Percentiles rank a stretch among this genome's conserved stretches.
Conservation (phyloP, 73 alveolate species). For the Stentor coeruleus region DNA sequence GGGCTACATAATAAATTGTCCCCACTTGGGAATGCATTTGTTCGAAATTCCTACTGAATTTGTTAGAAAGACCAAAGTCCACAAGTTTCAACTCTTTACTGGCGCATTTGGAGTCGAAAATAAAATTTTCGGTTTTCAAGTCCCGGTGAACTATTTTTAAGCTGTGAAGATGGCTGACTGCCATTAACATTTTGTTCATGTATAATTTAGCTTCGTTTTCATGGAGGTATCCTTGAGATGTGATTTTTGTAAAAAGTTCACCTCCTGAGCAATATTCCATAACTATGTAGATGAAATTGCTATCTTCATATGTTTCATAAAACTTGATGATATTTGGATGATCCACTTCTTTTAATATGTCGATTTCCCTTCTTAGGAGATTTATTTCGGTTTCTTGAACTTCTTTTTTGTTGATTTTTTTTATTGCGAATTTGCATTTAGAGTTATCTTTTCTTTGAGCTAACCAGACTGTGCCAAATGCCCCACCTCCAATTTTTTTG, state of each 20-base stretch:
- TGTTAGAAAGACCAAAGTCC: constrained; percentile 36
- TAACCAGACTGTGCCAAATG: constrained; percentile 23
- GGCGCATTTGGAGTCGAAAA: constrained; percentile 28
- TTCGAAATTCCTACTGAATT: constrained; percentile 31
- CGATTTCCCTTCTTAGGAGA: constrained; percentile 45
- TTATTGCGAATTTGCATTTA: background rate
- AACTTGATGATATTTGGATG: constrained; percentile 64
- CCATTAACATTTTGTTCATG: constrained; percentile 44
- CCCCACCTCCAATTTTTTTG: constrained; percentile 22
- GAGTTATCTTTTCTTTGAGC: background rate
- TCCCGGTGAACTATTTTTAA: constrained; percentile 57
- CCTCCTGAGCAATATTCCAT: constrained; percentile 69
- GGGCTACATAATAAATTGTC: constrained; percentile 44
- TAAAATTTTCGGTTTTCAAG: constrained; percentile 71
- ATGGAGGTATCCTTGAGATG: constrained; percentile 29
- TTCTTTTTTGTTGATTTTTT: background rate
- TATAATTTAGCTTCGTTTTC: constrained; percentile 3
- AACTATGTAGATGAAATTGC: constrained; percentile 40
- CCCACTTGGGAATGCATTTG: constrained; percentile 29
- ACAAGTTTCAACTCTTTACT: constrained; percentile 44
- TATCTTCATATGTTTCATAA: constrained; percentile 51
- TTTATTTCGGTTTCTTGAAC: no score
- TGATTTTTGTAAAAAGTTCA: constrained; percentile 31
- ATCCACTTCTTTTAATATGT: constrained; percentile 45
- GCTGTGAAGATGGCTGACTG: constrained; percentile 54